A percentile compares a stretch with the other conserved stretches of the same genome.
Conservation (phyloP, 768 basidiomycete genomes). For the Mycena floridula region DNA sequence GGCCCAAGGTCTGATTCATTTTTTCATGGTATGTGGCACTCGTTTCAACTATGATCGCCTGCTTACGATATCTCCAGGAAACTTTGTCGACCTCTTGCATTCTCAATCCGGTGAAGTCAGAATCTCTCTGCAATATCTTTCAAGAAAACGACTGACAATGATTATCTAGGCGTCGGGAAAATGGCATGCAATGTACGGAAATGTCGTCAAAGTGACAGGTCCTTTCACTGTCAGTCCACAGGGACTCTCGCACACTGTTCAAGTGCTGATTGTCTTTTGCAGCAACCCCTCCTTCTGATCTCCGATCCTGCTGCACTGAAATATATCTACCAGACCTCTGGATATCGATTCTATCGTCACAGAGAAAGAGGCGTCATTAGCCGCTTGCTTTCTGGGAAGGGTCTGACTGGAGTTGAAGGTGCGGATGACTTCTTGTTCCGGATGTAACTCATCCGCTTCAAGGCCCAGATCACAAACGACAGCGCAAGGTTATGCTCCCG, state of each 20-base stretch:
- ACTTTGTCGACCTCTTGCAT: slow-evolving; percentile 2
- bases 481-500: slow-evolving; percentile 18
- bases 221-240: slow-evolving; percentile 2
- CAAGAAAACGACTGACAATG: neutral
- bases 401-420: no score
- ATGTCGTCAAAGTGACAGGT: slow-evolving; percentile 2
- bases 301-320: slow-evolving; percentile 25
- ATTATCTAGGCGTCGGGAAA: slow-evolving; percentile 1
- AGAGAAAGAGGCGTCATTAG: slow-evolving; percentile 11
- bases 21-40: no score
- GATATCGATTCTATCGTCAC: slow-evolving; percentile 22
- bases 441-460: no score
- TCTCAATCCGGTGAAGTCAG: slow-evolving; percentile 6
- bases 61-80: neutral
- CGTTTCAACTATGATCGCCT: no score
- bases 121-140: no score
- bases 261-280: neutral
- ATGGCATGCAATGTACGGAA: slow-evolving; percentile 7
- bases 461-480: slow-evolving; percentile 22
- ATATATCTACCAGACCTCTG: slow-evolving; percentile 24
- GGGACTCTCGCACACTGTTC: neutral
- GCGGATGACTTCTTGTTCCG: no score
- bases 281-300: slow-evolving; percentile 23
- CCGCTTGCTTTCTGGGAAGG: no score
- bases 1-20: no score